Evolutionary conservation across 2,329 filamentous ascomycete species (phyloP).

Genomic region (Phaeophleospora eucalypticola): DNA sequence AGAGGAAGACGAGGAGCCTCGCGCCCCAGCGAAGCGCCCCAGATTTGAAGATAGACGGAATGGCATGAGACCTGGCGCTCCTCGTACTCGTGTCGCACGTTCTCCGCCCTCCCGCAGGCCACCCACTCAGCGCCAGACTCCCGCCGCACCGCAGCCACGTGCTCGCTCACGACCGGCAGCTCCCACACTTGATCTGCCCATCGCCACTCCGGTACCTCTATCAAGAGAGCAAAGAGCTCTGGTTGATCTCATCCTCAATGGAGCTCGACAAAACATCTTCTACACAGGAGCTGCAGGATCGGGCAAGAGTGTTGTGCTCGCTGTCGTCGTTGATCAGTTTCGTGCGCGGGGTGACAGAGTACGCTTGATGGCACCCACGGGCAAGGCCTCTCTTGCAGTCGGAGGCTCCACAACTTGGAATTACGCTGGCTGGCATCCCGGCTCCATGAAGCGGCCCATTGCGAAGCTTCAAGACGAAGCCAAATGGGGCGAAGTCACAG

Average conservation of each 20-base stretch:
- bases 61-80: too few species aligned
- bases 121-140: too few species aligned
- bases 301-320: conserved; percentile 55
- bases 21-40: too few species aligned
- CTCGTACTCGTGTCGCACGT: too few species aligned
- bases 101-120: too few species aligned
- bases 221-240: neutral
- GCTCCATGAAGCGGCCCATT: conserved; percentile 41
- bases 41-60: too few species aligned
- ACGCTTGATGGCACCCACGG: conserved; percentile 56
- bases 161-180: too few species aligned
- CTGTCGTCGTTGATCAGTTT: conserved; percentile 44
- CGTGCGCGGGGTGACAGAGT: conserved; percentile 37
- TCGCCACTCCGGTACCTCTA: neutral
- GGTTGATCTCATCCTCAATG: conserved; percentile 23
- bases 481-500: neutral
- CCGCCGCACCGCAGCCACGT: too few species aligned
- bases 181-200: too few species aligned
- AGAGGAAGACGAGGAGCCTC: too few species aligned
- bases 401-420: conserved; percentile 54
- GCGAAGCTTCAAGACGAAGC: conserved; percentile 9
- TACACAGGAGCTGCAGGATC: conserved; percentile 60
- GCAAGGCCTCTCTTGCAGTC: conserved; percentile 55
- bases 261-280: conserved; percentile 59
- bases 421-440: conserved; percentile 54